These are phyloP conservation scores for Suillus luteus DNA, from an alignment of 768 basidiomycete species.

Conservation along the genomic window DNA sequence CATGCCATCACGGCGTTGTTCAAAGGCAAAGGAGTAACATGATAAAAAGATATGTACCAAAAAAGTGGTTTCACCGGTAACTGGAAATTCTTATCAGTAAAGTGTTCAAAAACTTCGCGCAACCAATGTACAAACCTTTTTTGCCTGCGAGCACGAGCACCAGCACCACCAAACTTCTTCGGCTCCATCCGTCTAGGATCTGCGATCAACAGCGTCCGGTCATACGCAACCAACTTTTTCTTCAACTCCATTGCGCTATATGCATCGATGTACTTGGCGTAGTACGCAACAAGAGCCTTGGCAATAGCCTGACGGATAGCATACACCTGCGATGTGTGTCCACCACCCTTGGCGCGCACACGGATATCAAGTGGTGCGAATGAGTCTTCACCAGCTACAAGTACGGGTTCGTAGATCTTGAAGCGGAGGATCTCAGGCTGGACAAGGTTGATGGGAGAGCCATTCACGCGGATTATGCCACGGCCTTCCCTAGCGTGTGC, in stretches of 20 bases:
- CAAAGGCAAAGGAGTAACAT: slow-evolving; percentile 45
- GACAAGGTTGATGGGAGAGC: slow-evolving; percentile 93
- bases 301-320: slow-evolving; percentile 99
- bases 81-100: slow-evolving; percentile 37
- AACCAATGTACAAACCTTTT: slow-evolving; percentile 63
- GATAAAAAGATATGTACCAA: slow-evolving; percentile 41
- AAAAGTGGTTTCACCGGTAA: slow-evolving; percentile 56
- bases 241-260: slow-evolving; percentile 96
- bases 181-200: slow-evolving; percentile 98
- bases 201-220: slow-evolving; percentile 86
- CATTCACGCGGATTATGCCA: slow-evolving; percentile 95
- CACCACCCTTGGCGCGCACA: slow-evolving; percentile 97
- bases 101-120: neutral
- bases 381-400: slow-evolving; percentile 89
- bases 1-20: slow-evolving; percentile 37
- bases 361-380: slow-evolving; percentile 92
- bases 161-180: slow-evolving; percentile 98
- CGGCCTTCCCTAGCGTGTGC: slow-evolving; percentile 96
- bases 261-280: slow-evolving; percentile 98
- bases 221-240: slow-evolving; percentile 96
- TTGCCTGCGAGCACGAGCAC: slow-evolving; percentile 98
- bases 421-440: slow-evolving; percentile 95
- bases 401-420: slow-evolving; percentile 97
- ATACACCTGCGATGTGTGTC: slow-evolving; percentile 98
- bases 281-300: slow-evolving; percentile 97